A percentile compares a stretch with the other conserved stretches of the same genome.
Evolutionary conservation across 768 basidiomycete species (phyloP).

Genomic region (Gautieria morchelliformis): DNA sequence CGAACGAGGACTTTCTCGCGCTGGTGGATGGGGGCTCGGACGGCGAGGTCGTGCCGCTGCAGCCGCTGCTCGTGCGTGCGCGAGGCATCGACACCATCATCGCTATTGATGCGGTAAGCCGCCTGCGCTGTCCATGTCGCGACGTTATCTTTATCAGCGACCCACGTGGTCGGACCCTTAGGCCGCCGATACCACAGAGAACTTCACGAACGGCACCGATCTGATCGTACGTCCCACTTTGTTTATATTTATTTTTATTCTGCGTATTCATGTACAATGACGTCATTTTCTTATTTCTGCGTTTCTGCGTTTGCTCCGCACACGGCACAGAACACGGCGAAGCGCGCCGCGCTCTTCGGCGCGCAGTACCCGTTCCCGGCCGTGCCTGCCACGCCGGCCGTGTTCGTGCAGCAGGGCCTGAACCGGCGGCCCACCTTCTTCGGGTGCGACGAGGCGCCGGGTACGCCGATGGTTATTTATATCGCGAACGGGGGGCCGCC

Average conservation of each 20-base stretch:
- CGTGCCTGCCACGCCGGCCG: slow-evolving; percentile 18
- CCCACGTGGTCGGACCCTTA: neutral
- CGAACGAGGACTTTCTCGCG: slow-evolving; percentile 22
- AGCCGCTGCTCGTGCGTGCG: slow-evolving; percentile 38
- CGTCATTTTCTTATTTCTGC: too few species aligned
- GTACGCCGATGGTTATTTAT: slow-evolving; percentile 45
- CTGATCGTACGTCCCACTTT: neutral
- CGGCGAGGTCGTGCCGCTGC: slow-evolving; percentile 36
- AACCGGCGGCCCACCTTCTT: slow-evolving; percentile 35
- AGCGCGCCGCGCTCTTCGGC: slow-evolving; percentile 28
- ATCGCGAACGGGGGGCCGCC: slow-evolving; percentile 43
- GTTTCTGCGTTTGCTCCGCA: too few species aligned
- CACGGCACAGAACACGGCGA: slow-evolving; percentile 18
- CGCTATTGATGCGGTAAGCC: slow-evolving; percentile 29
- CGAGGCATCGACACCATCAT: slow-evolving; percentile 41
- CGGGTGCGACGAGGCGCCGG: slow-evolving; percentile 25
- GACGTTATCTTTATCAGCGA: neutral
- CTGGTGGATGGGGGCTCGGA: slow-evolving; percentile 35
- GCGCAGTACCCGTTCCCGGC: slow-evolving; percentile 25
- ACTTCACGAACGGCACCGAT: slow-evolving; percentile 7
- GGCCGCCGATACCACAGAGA: slow-evolving; percentile 3
- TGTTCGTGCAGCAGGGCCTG: slow-evolving; percentile 27
- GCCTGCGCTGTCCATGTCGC: neutral
- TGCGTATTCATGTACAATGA: too few species aligned
- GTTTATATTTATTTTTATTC: too few species aligned